Base-by-base conservation (phyloP, 202 grass and related monocot genomes). In the Setaria italica region DNA sequence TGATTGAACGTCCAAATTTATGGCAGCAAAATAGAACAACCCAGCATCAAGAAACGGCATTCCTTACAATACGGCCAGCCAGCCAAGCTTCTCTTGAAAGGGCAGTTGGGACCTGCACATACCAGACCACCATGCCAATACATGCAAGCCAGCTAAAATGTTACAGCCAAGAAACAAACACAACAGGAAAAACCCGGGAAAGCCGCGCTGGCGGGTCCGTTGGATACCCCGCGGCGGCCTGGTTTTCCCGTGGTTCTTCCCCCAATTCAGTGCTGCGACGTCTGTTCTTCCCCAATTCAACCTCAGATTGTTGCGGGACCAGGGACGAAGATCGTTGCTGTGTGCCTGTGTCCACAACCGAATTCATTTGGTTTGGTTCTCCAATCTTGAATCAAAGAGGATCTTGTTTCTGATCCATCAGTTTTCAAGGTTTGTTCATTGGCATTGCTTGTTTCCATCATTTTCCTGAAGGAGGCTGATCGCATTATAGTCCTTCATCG, bases 151-250 rank as follows among this genome's bases (percentile, higher is more conserved):
- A 50, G 68, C 48, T 67, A 59, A 79, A 56, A 88, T 84, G 87
- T 67, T 50, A 4, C 49, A 29, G 47, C 29, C 11, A 79, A 64
- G 35, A 65, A 79, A 32, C 21, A 12, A 73, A 41, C 20, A 20
- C 62, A 34, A 25, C 14, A 20, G n/a, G 33, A 49, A 82, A 30
- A 76, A 20, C 79, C 71, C 39, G n/a, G 59, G 56, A 78, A 85
- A 53, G 76, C 76, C 47, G 32, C 82, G 8, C 12, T 35, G 65
- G 75, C 30, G 65, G 78, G 69, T 77, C 80, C 58, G 67, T 73
- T 79, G 81, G 75, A 51, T 66, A 29, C 80, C 74, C 67, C 59
- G 57, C 74, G n/a, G 67, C 77, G 56, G 37, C 46, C 59, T 80
- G 7, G 21, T 58, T 19, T 59, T 43, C 13, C 43, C 43, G 51